Percentiles rank a stretch among this genome's conserved stretches.
Conservation (phyloP, 768 basidiomycete genomes). For the Pleurotus platypus region DNA sequence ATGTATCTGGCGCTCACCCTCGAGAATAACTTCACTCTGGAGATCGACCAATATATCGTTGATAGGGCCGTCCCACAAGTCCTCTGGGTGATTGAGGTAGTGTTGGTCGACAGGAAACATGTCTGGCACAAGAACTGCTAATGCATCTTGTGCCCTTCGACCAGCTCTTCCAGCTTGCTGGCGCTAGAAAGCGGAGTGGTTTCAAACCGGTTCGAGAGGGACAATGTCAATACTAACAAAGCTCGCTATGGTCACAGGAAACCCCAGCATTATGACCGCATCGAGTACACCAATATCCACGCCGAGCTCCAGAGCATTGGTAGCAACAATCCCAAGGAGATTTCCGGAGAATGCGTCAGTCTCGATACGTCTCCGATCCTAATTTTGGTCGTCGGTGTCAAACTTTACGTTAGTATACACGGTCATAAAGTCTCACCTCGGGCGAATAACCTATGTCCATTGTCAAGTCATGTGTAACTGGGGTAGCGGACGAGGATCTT, state of each 20-base stretch:
- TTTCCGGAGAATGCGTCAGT: slow-evolving; percentile 82
- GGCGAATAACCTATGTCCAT: slow-evolving; percentile 60
- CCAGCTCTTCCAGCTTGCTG: slow-evolving; percentile 91
- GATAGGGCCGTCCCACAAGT: slow-evolving; percentile 60
- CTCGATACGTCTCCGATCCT: slow-evolving; percentile 85
- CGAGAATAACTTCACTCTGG: slow-evolving; percentile 70
- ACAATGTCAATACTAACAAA: slow-evolving; percentile 47
- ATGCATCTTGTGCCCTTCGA: slow-evolving; percentile 72
- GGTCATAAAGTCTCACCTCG: slow-evolving; percentile 36
- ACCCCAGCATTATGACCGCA: slow-evolving; percentile 86
- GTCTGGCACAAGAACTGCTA: slow-evolving; percentile 73
- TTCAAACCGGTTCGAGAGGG: not conserved
- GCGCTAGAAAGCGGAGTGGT: slow-evolving; percentile 38
- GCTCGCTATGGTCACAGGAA: slow-evolving; percentile 76
- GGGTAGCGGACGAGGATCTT: not conserved
- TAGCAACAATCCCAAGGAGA: slow-evolving; percentile 83
- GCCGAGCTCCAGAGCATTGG: slow-evolving; percentile 87
- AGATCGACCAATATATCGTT: slow-evolving; percentile 70
- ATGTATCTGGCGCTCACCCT: slow-evolving; percentile 32
- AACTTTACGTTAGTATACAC: not conserved
- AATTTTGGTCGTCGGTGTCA: not conserved
- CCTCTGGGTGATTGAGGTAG: slow-evolving; percentile 65
- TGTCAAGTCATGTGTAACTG: not conserved
- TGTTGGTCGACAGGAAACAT: slow-evolving; percentile 69
- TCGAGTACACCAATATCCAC: slow-evolving; percentile 90